A percentile compares a stretch with the other conserved stretches of the same genome.
Conservation (phyloP, 768 basidiomycete genomes). For the Mycena rebaudengoi region DNA sequence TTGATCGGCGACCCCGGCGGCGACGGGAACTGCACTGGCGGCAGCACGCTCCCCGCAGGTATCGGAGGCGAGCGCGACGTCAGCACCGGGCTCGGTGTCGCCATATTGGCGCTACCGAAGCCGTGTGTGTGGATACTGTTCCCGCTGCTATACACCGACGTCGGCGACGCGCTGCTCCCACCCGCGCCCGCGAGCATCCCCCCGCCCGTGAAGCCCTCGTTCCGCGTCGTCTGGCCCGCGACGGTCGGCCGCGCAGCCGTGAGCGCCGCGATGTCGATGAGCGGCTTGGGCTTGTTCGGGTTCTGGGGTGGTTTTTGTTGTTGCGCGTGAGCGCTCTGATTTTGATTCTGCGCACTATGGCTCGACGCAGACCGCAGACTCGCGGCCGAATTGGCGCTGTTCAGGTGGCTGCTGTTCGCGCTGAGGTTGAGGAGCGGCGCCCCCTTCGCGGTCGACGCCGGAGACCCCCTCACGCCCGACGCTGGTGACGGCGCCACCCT, state of each 20-base stretch:
- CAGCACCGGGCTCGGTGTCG: constrained; percentile 15
- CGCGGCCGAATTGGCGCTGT: no score
- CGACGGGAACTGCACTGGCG: constrained; percentile 20
- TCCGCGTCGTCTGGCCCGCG: constrained; percentile 21
- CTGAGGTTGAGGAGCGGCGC: no score
- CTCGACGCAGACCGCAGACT: no score
- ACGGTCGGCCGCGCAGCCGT: constrained; percentile 29
- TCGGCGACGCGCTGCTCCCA: not conserved
- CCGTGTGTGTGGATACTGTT: no score
- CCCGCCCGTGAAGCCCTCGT: constrained; percentile 50
- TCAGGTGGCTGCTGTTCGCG: no score
- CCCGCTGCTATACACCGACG: no score
- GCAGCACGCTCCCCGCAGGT: not conserved
- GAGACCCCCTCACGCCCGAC: no score
- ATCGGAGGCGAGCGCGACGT: constrained; percentile 26
- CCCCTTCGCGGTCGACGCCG: no score
- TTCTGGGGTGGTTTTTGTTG: not conserved
- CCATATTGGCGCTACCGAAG: no score
- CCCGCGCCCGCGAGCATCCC: constrained; percentile 33
- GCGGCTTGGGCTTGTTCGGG: constrained; percentile 45
- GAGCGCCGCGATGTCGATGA: constrained; percentile 60
- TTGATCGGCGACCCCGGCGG: constrained; percentile 18
- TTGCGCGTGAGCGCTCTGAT: no score
- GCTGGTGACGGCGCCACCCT: no score
- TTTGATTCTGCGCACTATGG: no score